Evolutionary conservation across 257 asterid genomes (phyloP).

Genomic region (Knoxia roxburghii): DNA sequence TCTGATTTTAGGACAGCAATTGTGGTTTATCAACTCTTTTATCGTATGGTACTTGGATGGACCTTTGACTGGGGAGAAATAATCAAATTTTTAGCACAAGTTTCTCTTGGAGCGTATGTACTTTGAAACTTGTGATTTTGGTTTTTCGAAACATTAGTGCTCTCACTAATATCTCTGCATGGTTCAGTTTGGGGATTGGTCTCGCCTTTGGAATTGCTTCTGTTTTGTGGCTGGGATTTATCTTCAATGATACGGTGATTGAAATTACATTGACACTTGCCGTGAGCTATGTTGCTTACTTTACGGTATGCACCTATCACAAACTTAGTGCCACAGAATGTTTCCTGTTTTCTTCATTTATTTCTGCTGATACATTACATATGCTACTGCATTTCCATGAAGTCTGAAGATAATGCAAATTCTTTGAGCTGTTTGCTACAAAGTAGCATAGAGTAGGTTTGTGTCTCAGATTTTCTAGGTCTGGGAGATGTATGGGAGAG

Average conservation of each 20-base stretch:
- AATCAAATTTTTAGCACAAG: slow-evolving; percentile 59
- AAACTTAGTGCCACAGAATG: slow-evolving; percentile 16
- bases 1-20: slow-evolving; percentile 79
- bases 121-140: slow-evolving; percentile 20
- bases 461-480: no score
- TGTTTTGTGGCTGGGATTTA: slow-evolving; percentile 89
- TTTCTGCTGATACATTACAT: not conserved
- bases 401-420: not conserved
- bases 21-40: slow-evolving; percentile 86
- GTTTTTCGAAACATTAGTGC: slow-evolving; percentile 15
- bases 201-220: slow-evolving; percentile 86
- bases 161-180: slow-evolving; percentile 26
- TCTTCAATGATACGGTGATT: slow-evolving; percentile 95
- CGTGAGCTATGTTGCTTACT: slow-evolving; percentile 93
- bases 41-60: slow-evolving; percentile 79
- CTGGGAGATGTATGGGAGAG: not conserved
- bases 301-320: slow-evolving; percentile 56
- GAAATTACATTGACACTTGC: slow-evolving; percentile 87
- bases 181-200: slow-evolving; percentile 74
- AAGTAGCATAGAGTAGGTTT: no score
- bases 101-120: slow-evolving; percentile 94
- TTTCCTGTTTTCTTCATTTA: slow-evolving; percentile 3
- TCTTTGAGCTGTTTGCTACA: not conserved
- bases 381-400: not conserved
- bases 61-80: slow-evolving; percentile 62